Evolutionary conservation across 2,329 filamentous ascomycete species (phyloP).

Genomic region (Cercospora berteroae): DNA sequence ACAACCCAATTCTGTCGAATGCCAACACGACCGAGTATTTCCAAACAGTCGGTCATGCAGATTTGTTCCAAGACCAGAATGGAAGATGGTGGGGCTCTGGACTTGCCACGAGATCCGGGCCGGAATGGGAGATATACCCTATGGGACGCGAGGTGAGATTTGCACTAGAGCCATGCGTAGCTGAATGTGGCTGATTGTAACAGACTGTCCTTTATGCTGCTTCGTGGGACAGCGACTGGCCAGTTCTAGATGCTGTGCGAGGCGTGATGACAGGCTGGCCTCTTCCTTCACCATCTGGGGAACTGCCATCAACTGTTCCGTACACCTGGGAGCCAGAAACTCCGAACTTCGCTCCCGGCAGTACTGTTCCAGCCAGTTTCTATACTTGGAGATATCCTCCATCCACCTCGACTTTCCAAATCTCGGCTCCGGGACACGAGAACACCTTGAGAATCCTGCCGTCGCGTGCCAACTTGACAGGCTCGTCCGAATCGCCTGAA

Average conservation of each 20-base stretch:
- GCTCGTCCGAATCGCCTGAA: constrained; percentile 46
- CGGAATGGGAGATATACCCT: constrained; percentile 46
- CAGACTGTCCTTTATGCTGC: constrained; percentile 49
- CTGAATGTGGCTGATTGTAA: neutral
- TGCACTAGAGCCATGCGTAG: no score
- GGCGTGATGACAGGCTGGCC: constrained; percentile 48
- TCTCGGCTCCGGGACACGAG: constrained; percentile 46
- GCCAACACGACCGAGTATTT: constrained; percentile 35
- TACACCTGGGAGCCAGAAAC: constrained; percentile 46
- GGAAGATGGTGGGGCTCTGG: constrained; percentile 56
- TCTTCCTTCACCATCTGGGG: constrained; percentile 39
- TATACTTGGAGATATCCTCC: constrained; percentile 56
- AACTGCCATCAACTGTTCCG: constrained; percentile 45
- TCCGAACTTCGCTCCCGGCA: constrained; percentile 48
- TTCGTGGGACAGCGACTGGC: constrained; percentile 49
- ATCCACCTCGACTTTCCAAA: constrained; percentile 42
- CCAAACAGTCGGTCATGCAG: constrained; percentile 58
- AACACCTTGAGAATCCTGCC: constrained; percentile 50
- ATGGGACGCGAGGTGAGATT: constrained; percentile 53
- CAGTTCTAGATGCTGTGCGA: constrained; percentile 42
- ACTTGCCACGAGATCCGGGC: constrained; percentile 48
- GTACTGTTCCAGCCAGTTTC: constrained; percentile 54
- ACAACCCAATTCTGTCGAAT: constrained; percentile 32
- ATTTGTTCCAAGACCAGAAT: constrained; percentile 53
- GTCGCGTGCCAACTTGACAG: constrained; percentile 55